Percentiles rank a stretch among this genome's conserved stretches.
phyloP scores from a whole-genome alignment of 2,329 filamentous ascomycete species.

The Colletotrichum salicis region DNA sequence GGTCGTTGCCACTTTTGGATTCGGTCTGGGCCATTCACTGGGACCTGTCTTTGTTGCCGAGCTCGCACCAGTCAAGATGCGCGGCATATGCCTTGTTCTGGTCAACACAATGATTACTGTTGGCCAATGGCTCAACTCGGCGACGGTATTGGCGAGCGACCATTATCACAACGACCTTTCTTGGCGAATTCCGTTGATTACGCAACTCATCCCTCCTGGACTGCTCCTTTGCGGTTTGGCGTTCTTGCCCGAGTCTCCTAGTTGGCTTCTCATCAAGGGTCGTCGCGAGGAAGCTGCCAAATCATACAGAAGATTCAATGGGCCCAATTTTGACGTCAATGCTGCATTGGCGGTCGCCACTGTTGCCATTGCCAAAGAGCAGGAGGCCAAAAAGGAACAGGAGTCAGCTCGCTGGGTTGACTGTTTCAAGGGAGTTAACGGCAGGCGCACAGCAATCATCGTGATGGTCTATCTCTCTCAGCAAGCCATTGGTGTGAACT shows the following conservation, averaged over 20 bases:
- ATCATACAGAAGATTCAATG: conserved; percentile 41
- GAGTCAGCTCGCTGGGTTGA: conserved; percentile 40
- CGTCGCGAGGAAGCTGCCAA: conserved; percentile 36
- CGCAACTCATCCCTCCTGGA: conserved; percentile 42
- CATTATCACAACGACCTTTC: conserved; percentile 38
- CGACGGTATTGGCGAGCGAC: conserved; percentile 25
- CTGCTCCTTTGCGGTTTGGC: conserved; percentile 39
- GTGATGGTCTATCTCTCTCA: conserved; percentile 46
- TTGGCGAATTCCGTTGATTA: conserved; percentile 45
- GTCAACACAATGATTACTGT: conserved; percentile 48
- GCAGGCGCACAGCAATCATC: conserved; percentile 43
- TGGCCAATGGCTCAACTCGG: conserved; percentile 39
- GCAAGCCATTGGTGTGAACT: conserved; percentile 45
- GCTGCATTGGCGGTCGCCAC: conserved; percentile 37
- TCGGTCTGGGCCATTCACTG: conserved; percentile 45
- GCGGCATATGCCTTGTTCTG: conserved; percentile 43
- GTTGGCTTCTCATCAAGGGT: conserved; percentile 38
- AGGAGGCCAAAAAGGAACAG: conserved; percentile 39
- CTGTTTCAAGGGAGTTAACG: conserved; percentile 43
- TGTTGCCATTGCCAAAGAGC: conserved; percentile 39
- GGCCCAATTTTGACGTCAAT: conserved; percentile 41
- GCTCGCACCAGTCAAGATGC: conserved; percentile 44
- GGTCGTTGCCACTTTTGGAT: conserved; percentile 43
- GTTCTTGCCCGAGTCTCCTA: conserved; percentile 38
- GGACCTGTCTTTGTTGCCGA: conserved; percentile 47